Evolutionary conservation across 306 rosid species (phyloP).

Genomic region (Malus asiatica): DNA sequence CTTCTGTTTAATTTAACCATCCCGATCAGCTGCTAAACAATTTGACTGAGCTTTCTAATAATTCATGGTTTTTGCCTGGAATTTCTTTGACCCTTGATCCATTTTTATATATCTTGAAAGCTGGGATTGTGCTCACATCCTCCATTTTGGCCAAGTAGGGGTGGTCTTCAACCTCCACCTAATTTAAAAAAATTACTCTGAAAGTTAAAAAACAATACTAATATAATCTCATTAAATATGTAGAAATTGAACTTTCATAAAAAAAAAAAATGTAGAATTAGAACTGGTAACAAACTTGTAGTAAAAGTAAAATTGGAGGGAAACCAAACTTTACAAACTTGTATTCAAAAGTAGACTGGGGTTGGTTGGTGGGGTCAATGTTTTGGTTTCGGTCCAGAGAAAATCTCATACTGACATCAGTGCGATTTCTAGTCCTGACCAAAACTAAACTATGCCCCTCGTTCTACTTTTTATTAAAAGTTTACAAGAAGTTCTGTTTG

Average conservation of each 20-base stretch:
- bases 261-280: neutral
- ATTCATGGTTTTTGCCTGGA: slow-evolving; percentile 48
- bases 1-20: neutral
- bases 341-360: no score
- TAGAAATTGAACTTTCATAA: no score
- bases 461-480: no score
- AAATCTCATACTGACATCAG: no score
- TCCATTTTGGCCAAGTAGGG: slow-evolving; percentile 79
- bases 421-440: no score
- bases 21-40: slow-evolving; percentile 55
- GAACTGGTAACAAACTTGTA: neutral
- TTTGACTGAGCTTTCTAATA: slow-evolving; percentile 71
- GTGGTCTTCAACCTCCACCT: slow-evolving; percentile 91
- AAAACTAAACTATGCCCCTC: no score
- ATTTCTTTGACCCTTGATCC: slow-evolving; percentile 82
- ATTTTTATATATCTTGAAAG: slow-evolving; percentile 87
- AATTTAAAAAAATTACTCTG: slow-evolving; percentile 5
- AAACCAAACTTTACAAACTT: no score
- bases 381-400: no score
- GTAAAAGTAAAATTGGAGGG: no score
- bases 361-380: no score
- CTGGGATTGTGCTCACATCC: slow-evolving; percentile 59
- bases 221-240: neutral
- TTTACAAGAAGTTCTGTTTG: no score
- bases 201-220: neutral